These are phyloP conservation scores for Pascua guehoae DNA, from an alignment of 1,284 basidiomycete species.

Conservation along the genomic window DNA sequence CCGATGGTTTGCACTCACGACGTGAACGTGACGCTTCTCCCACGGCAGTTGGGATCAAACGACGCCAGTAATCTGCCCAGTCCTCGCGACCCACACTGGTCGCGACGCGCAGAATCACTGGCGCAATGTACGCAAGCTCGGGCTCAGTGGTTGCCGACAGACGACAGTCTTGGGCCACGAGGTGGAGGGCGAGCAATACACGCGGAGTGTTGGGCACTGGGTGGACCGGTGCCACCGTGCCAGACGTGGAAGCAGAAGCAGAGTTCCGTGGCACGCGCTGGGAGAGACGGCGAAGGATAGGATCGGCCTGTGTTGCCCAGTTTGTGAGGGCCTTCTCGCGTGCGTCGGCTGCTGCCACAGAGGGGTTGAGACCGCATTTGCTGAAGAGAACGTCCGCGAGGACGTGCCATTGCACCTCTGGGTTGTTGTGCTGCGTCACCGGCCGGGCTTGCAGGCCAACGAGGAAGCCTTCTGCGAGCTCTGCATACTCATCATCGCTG, in stretches of 20 bases:
- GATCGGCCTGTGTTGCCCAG: slow-evolving; percentile 24
- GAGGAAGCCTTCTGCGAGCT: slow-evolving; percentile 5
- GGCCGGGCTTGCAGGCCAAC: slow-evolving; percentile 1
- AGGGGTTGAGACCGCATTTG: slow-evolving; percentile 6
- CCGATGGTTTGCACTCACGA: not conserved
- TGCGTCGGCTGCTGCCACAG: not conserved
- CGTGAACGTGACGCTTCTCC: not conserved
- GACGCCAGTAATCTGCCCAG: slow-evolving; percentile 85
- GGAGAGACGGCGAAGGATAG: slow-evolving; percentile 52
- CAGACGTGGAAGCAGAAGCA: too few relatives aligned
- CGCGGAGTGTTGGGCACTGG: slow-evolving; percentile 8
- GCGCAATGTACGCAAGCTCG: slow-evolving; percentile 60
- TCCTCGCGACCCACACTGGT: slow-evolving; percentile 60
- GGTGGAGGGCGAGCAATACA: slow-evolving; percentile 65
- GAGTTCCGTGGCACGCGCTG: too few relatives aligned
- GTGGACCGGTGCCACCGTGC: not conserved
- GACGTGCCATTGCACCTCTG: slow-evolving; percentile 8
- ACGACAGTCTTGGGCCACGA: slow-evolving; percentile 61
- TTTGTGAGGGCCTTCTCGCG: not conserved
- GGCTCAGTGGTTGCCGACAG: slow-evolving; percentile 50
- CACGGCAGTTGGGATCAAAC: slow-evolving; percentile 61
- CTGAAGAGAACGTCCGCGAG: slow-evolving; percentile 42
- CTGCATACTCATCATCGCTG: slow-evolving; percentile 29
- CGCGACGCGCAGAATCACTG: slow-evolving; percentile 66
- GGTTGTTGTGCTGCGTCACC: not conserved